Evolutionary conservation across 2,329 filamentous ascomycete species (phyloP), one percentile per base, ranked within the genome.

Genomic region (Fusarium compactum): DNA sequence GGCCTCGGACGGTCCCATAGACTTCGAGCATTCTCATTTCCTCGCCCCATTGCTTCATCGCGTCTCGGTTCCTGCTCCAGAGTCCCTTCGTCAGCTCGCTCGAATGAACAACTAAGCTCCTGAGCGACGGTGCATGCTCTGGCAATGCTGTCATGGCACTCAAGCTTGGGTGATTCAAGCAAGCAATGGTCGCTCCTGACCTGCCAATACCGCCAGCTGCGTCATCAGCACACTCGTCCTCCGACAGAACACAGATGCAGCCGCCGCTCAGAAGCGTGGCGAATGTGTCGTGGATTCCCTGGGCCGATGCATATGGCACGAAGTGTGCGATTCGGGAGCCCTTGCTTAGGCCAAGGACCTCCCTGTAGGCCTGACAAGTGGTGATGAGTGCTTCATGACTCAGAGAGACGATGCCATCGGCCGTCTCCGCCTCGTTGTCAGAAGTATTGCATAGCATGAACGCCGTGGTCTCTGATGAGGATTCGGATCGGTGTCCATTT

Each of bases 21-120:
- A 56, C 43, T 56, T 56, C 52, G 52, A 56, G 41, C 52, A 56
- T 56, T 56, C 52, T 56, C 52, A 56, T 56, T 43, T 56, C 52
- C 52, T 56, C 41, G 52, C 52, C 52, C 30, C 52, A 56, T 56
- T 46, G 52, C 43, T 56, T 56, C 52, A 56, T 56, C 43, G 41
- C 30, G 52, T 56, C 52, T 56, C 29, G 52, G 52, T 56, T 56
- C 52, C 52, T 56, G 52, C 52, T 25, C 52, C 52, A 56, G 43
- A 56, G 52, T 56, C 52, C 52, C 22, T 43, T 56, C 52, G 41
- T 46, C 52, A 56, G 43, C 52, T 56, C 52, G 41, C 43, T 56
- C 41, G 52, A 38, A 56, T 56, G 52, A 56, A 56, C 52, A 56
- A 56, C 30, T 30, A 56, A 56, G 41, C 41, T 56, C 52, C 29